Conservation (phyloP, 768 basidiomycete genomes). For the Sarcodon aspratus region DNA sequence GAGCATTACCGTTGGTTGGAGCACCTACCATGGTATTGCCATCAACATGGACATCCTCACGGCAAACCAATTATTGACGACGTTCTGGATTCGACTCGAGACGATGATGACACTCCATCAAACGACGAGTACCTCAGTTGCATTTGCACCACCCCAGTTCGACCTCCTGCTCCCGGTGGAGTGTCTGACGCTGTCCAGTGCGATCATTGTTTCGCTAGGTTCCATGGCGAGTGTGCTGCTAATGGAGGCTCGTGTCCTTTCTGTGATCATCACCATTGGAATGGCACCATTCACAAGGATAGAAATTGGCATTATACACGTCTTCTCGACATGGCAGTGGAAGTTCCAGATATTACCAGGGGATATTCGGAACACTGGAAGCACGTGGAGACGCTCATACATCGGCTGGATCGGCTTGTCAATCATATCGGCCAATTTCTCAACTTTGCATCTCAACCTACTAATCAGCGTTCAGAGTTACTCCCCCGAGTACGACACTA, state of each 20-base stretch:
- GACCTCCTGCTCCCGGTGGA: conserved; percentile 64
- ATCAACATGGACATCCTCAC: conserved; percentile 53
- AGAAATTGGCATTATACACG: conserved; percentile 79
- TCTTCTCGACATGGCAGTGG: conserved; percentile 55
- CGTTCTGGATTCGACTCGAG: conserved; percentile 60
- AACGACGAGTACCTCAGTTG: conserved; percentile 78
- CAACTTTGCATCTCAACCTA: conserved; percentile 53
- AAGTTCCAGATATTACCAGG: conserved; percentile 70
- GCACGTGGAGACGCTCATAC: conserved; percentile 69
- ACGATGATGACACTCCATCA: conserved; percentile 72
- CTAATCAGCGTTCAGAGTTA: conserved; percentile 65
- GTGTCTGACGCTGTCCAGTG: conserved; percentile 83
- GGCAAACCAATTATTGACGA: conserved; percentile 59
- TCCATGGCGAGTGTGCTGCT: conserved; percentile 76
- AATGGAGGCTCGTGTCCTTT: conserved; percentile 89
- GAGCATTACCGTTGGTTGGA: conserved; percentile 63
- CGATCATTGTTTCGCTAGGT: conserved; percentile 80
- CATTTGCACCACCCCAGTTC: conserved; percentile 68
- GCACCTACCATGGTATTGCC: conserved; percentile 71
- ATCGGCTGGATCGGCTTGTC: conserved; percentile 66
- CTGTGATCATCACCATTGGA: conserved; percentile 89
- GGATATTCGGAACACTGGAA: conserved; percentile 75
- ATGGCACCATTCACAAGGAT: conserved; percentile 72
- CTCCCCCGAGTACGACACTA: conserved; percentile 80
- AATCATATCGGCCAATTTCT: conserved; percentile 72